Evolutionary conservation across 371 early-diverging fungal species (phyloP).

Genomic region (Parasitella parasitica): DNA sequence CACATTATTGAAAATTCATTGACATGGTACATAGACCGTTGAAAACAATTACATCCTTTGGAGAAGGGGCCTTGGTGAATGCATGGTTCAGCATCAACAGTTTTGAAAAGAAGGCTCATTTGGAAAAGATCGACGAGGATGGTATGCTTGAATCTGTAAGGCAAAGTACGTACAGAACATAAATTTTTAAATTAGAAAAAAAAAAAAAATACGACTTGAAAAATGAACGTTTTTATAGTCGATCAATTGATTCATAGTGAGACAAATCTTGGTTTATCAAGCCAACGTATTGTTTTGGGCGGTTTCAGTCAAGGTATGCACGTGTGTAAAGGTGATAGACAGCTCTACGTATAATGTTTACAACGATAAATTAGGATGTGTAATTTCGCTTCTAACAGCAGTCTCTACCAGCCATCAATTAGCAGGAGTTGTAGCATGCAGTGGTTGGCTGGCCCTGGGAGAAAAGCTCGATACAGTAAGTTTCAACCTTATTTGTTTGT

Average conservation of each 20-base stretch:
- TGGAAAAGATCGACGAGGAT: not conserved
- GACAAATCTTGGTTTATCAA: not conserved
- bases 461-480: constrained; percentile 1
- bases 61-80: not conserved
- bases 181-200: too few relatives aligned
- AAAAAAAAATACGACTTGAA: too few relatives aligned
- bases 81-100: constrained; percentile 15
- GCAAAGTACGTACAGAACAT: too few relatives aligned
- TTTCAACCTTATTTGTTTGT: not conserved
- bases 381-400: constrained; percentile 9
- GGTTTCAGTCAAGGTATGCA: constrained; percentile 21
- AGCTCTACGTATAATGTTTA: too few relatives aligned
- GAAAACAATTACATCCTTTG: not conserved
- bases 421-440: constrained; percentile 8
- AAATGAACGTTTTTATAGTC: not conserved
- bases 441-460: constrained; percentile 6
- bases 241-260: constrained; percentile 10
- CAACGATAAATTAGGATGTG: too few relatives aligned
- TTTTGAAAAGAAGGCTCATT: not conserved
- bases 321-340: too few relatives aligned
- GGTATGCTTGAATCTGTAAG: constrained; percentile 14
- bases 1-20: too few relatives aligned
- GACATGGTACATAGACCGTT: too few relatives aligned
- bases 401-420: not conserved
- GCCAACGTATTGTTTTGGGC: constrained; percentile 10